These are phyloP conservation scores for Naganishia friedmannii DNA, from an alignment of 768 basidiomycete genomes.

Conservation along the genomic window DNA sequence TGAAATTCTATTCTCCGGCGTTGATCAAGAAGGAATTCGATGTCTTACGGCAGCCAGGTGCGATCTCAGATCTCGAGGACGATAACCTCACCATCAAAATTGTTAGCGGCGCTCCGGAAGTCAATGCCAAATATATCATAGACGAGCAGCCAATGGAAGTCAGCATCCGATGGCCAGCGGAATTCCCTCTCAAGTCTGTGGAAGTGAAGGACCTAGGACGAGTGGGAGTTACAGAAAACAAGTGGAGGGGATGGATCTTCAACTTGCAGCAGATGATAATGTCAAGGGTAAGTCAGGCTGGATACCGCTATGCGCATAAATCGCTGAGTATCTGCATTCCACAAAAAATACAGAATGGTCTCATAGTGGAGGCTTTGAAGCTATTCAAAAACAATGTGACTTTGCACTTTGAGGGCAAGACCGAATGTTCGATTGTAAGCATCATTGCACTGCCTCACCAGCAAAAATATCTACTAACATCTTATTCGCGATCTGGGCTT, in stretches of 20 bases:
- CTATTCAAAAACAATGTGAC: conserved; percentile 92
- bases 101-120: conserved; percentile 67
- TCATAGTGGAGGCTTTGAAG: conserved; percentile 78
- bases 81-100: conserved; percentile 81
- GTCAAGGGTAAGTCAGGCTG: conserved; percentile 64
- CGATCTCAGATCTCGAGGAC: conserved; percentile 58
- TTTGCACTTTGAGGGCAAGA: conserved; percentile 89
- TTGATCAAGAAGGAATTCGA: conserved; percentile 80
- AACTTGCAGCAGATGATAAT: conserved; percentile 86
- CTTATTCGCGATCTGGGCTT: conserved; percentile 8
- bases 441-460: neutral
- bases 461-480: neutral
- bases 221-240: conserved; percentile 82
- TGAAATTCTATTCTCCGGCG: conserved; percentile 80
- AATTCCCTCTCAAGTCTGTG: conserved; percentile 84
- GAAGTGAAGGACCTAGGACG: conserved; percentile 80
- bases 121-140: conserved; percentile 75
- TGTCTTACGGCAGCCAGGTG: conserved; percentile 56
- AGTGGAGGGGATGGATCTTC: conserved; percentile 90
- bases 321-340: neutral
- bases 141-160: conserved; percentile 94
- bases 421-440: conserved; percentile 91
- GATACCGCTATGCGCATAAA: neutral
- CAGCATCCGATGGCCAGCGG: conserved; percentile 73
- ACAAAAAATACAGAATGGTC: conserved; percentile 66